A percentile compares a stretch with the other conserved stretches of the same genome.
phyloP scores from a whole-genome alignment of 345 rosid species.

The Punica granatum region DNA sequence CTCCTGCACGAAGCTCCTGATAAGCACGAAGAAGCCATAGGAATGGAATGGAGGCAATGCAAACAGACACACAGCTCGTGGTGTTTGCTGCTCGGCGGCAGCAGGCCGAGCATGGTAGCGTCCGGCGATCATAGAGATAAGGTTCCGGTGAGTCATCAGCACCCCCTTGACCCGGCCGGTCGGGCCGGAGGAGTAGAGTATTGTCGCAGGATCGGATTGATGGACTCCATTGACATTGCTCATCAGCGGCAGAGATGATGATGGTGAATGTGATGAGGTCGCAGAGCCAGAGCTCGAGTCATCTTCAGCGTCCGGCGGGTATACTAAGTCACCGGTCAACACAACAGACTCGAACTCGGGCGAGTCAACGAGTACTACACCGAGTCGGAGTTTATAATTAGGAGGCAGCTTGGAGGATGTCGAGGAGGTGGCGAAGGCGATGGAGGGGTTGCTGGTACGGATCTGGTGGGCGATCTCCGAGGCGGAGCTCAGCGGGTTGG shows the following conservation, averaged over 20 bases:
- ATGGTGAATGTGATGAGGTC: too few species aligned
- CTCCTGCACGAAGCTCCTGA: slow-evolving; percentile 31
- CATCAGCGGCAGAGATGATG: not conserved
- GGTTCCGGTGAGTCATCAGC: slow-evolving; percentile 27
- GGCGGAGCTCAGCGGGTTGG: slow-evolving; percentile 21
- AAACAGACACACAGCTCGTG: not conserved
- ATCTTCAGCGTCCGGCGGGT: too few species aligned
- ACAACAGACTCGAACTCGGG: slow-evolving; percentile 17
- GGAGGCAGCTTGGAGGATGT: slow-evolving; percentile 19
- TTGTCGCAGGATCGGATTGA: slow-evolving; percentile 27
- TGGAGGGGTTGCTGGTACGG: slow-evolving; percentile 20
- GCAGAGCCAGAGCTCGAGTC: too few species aligned
- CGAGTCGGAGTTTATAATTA: not conserved
- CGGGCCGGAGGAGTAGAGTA: slow-evolving; percentile 38
- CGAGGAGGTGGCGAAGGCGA: slow-evolving; percentile 14
- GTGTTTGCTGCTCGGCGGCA: not conserved
- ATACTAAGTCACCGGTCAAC: too few species aligned
- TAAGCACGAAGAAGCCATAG: slow-evolving; percentile 39
- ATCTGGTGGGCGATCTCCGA: slow-evolving; percentile 25
- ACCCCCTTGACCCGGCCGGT: slow-evolving; percentile 37
- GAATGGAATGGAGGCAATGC: slow-evolving; percentile 41
- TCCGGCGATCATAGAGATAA: slow-evolving; percentile 5
- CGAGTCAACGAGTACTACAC: slow-evolving; percentile 12
- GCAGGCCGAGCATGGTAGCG: not conserved
- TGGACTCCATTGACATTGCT: slow-evolving; percentile 11